Conservation (phyloP, 23 red algal species). For the Gracilaria caudata region DNA sequence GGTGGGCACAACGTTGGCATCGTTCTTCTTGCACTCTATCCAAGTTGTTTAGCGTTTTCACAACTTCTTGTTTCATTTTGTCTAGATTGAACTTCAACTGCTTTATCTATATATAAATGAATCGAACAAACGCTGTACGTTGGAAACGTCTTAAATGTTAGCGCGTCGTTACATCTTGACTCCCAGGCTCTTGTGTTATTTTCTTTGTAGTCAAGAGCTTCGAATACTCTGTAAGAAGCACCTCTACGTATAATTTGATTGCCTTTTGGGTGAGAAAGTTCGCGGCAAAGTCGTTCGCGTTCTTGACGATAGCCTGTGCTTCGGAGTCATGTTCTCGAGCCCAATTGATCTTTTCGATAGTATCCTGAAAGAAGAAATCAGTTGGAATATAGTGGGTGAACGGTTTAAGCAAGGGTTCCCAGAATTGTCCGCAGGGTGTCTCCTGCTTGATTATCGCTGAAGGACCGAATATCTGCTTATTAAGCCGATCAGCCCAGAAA, state of each 20-base stretch:
- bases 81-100: too few species aligned
- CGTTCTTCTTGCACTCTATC: too few species aligned
- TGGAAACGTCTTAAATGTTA: neutral
- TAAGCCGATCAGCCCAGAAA: conserved; percentile 97
- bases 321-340: conserved; percentile 61
- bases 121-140: neutral
- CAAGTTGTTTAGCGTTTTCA: too few species aligned
- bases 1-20: too few species aligned
- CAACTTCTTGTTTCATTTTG: too few species aligned
- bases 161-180: conserved; percentile 58
- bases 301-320: conserved; percentile 73
- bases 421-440: conserved; percentile 96
- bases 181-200: conserved; percentile 62
- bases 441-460: conserved; percentile 93
- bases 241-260: conserved; percentile 84
- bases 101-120: neutral
- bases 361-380: conserved; percentile 89
- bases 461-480: conserved; percentile 89
- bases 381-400: conserved; percentile 91
- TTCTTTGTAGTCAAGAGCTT: conserved; percentile 62
- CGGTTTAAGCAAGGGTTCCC: conserved; percentile 91
- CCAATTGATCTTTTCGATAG: conserved; percentile 73
- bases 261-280: conserved; percentile 75
- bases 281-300: conserved; percentile 87
- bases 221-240: conserved; percentile 82